Evolutionary conservation across 106 monocot species (phyloP).

Genomic region (Chionographis japonica): DNA sequence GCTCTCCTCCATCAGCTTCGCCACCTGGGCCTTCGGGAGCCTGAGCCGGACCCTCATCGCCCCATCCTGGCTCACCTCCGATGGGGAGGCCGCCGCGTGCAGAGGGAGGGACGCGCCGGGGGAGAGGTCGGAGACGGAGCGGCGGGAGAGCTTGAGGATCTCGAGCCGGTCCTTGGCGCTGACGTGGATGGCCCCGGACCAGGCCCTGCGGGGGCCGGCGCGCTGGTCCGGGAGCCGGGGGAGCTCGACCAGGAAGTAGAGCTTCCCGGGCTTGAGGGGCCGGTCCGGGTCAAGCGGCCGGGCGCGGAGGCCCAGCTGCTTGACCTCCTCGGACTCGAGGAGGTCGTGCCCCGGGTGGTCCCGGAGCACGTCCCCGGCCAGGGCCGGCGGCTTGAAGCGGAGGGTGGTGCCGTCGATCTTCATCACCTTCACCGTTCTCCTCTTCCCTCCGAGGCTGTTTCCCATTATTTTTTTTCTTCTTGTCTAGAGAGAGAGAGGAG

Average conservation of each 20-base stretch:
- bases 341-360: slow-evolving; percentile 19
- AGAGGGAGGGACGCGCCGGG: background rate
- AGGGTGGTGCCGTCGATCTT: slow-evolving; percentile 31
- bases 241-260: slow-evolving; percentile 34
- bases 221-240: slow-evolving; percentile 5
- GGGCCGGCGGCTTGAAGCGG: slow-evolving; percentile 12
- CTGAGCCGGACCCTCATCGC: slow-evolving; percentile 20
- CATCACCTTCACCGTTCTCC: slow-evolving; percentile 29
- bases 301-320: slow-evolving; percentile 16
- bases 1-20: slow-evolving; percentile 29
- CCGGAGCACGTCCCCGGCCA: slow-evolving; percentile 11
- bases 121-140: slow-evolving; percentile 44
- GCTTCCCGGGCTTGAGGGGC: slow-evolving; percentile 12
- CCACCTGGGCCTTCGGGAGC: slow-evolving; percentile 41
- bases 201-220: slow-evolving; percentile 21
- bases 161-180: slow-evolving; percentile 60
- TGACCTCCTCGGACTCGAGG: slow-evolving; percentile 26
- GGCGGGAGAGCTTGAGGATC: slow-evolving; percentile 41
- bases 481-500: too few species aligned
- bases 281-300: slow-evolving; percentile 12
- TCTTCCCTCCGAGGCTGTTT: slow-evolving; percentile 17
- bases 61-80: slow-evolving; percentile 11
- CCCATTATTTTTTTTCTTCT: slow-evolving; percentile 9
- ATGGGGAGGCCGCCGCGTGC: background rate
- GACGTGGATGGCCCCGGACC: slow-evolving; percentile 43